Evolutionary conservation across 139 green algal species (phyloP).

Genomic region (Desmodesmus armatus): DNA sequence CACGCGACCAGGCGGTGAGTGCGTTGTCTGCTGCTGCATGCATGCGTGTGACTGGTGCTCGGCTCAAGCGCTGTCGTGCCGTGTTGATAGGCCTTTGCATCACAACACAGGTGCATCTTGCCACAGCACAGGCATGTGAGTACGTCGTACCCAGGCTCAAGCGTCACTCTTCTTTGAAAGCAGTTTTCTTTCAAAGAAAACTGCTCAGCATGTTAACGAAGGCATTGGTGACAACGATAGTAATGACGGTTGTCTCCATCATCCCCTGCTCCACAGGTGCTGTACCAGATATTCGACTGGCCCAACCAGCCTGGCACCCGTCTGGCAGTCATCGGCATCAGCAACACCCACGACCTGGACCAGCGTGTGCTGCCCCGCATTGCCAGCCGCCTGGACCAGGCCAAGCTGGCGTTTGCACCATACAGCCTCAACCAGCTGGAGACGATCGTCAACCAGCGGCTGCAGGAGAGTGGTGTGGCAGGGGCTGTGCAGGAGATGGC

Average conservation of each 20-base stretch:
- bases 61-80: neutral
- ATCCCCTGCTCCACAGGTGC: too few relatives aligned
- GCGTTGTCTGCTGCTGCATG: neutral
- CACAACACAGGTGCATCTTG: too few relatives aligned
- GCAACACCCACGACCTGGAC: conserved; percentile 98
- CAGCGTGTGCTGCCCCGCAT: conserved; percentile 95
- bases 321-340: conserved; percentile 93
- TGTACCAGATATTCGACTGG: conserved; percentile 99
- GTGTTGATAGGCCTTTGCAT: neutral
- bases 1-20: conserved; percentile 81
- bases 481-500: conserved; percentile 56
- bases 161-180: too few relatives aligned
- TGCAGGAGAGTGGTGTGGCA: conserved; percentile 57
- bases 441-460: conserved; percentile 79
- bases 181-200: too few relatives aligned
- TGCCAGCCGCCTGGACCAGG: conserved; percentile 65
- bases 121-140: too few relatives aligned
- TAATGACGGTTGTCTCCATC: too few relatives aligned
- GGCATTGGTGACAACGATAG: too few relatives aligned
- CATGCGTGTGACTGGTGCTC: neutral
- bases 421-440: conserved; percentile 81
- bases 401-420: conserved; percentile 84
- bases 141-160: too few relatives aligned
- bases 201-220: too few relatives aligned
- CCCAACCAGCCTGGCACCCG: conserved; percentile 67